Conservation (phyloP, 108 stramenopile species). For the Mediolabrus comicus region DNA sequence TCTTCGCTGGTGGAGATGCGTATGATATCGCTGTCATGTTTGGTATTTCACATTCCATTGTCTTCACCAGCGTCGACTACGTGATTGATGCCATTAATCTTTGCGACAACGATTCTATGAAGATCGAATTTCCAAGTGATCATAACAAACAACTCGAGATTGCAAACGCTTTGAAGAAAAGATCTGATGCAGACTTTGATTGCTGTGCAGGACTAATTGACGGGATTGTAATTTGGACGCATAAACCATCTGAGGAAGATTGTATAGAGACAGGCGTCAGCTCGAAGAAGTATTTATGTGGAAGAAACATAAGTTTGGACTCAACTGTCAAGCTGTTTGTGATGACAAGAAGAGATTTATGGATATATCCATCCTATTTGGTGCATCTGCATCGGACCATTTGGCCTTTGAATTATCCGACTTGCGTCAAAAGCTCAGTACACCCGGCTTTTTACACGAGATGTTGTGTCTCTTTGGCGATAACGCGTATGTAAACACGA, state of each 20-base stretch:
- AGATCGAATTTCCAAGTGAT: conserved; percentile 16
- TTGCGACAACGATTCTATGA: not conserved
- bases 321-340: conserved; percentile 30
- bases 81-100: conserved; percentile 20
- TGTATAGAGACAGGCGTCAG: conserved; percentile 7
- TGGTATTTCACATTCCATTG: conserved; percentile 9
- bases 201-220: conserved; percentile 46
- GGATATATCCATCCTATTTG: conserved; percentile 17
- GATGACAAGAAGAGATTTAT: conserved; percentile 17
- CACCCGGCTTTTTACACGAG: conserved; percentile 6
- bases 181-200: conserved; percentile 10
- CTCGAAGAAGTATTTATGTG: conserved; percentile 31
- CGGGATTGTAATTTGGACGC: conserved; percentile 44
- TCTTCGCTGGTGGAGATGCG: conserved; percentile 26
- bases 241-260: conserved; percentile 20
- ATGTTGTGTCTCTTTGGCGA: conserved; percentile 32
- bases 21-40: conserved; percentile 16
- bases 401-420: conserved; percentile 18
- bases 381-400: conserved; percentile 8
- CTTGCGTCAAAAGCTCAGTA: not conserved
- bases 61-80: conserved; percentile 1
- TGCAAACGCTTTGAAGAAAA: conserved; percentile 29
- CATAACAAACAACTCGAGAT: conserved; percentile 20
- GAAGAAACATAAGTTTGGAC: conserved; percentile 37
- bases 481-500: conserved; percentile 32